Percentiles rank a stretch among this genome's conserved stretches.
Conservation (phyloP, 163 green algal species). For the Chloroidium sp. region DNA sequence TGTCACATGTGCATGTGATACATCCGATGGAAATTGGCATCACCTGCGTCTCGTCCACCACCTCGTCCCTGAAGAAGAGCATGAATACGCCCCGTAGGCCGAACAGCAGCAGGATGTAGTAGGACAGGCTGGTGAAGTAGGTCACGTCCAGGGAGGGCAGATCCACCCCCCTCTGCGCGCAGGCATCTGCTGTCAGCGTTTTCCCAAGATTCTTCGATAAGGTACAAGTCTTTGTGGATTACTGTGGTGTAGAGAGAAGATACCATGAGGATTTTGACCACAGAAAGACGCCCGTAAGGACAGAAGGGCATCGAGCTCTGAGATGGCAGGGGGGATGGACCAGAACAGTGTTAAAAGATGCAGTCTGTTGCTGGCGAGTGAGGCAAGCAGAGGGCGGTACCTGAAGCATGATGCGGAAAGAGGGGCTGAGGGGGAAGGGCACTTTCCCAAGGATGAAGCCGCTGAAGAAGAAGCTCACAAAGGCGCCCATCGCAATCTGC, state of each 20-base stretch:
- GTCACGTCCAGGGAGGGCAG: slow-evolving; percentile 82
- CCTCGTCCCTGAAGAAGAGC: slow-evolving; percentile 81
- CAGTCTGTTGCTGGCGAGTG: background rate
- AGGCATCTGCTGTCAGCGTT: no score
- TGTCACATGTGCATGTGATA: no score
- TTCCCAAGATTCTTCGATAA: no score
- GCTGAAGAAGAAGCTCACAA: slow-evolving; percentile 94
- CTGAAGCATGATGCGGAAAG: slow-evolving; percentile 93
- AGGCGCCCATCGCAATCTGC: slow-evolving; percentile 74
- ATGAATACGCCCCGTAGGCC: slow-evolving; percentile 77
- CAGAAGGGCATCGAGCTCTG: no score
- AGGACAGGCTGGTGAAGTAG: slow-evolving; percentile 91
- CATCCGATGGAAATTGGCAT: slow-evolving; percentile 6
- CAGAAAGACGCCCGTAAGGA: no score
- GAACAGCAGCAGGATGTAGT: slow-evolving; percentile 97
- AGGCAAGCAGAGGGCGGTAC: slow-evolving; percentile 8
- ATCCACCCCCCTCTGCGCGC: slow-evolving; percentile 86
- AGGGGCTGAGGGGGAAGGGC: slow-evolving; percentile 86
- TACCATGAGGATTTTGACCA: no score
- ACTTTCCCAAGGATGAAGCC: slow-evolving; percentile 92
- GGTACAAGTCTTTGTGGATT: no score
- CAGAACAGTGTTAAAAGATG: no score
- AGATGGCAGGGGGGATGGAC: no score
- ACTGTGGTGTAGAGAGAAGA: no score
- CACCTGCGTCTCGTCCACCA: slow-evolving; percentile 77